phyloP scores from a whole-genome alignment of 495 filamentous ascomycete species.

The Thozetella sp. region DNA sequence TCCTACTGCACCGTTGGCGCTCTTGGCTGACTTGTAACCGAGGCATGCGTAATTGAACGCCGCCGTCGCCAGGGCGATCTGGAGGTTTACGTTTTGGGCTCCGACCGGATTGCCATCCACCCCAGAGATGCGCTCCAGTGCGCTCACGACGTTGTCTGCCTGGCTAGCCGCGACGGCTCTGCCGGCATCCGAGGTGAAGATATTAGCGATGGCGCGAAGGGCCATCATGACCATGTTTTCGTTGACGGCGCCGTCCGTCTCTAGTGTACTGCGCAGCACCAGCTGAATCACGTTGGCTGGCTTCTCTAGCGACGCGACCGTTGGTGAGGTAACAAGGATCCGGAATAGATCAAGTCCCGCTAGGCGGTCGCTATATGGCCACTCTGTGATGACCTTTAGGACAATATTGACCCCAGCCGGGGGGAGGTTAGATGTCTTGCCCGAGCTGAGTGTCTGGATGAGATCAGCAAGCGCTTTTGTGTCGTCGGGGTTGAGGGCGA shows the following conservation, averaged over 20 bases:
- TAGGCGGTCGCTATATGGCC: constrained; percentile 78
- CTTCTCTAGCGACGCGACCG: constrained; percentile 51
- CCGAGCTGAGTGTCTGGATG: constrained; percentile 15
- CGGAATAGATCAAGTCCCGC: constrained; percentile 87
- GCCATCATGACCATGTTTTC: constrained; percentile 87
- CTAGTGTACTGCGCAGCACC: constrained; percentile 34
- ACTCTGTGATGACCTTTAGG: constrained; percentile 67
- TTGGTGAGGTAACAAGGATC: constrained; percentile 68
- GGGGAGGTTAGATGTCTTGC: constrained; percentile 15
- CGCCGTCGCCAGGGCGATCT: constrained; percentile 79
- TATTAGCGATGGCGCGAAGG: constrained; percentile 79
- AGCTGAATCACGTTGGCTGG: constrained; percentile 54
- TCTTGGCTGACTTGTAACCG: constrained; percentile 24
- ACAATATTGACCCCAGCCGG: constrained; percentile 40
- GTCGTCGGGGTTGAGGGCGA: constrained; percentile 73
- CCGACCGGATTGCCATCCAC: constrained; percentile 50
- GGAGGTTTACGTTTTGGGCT: constrained; percentile 75
- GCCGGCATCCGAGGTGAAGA: constrained; percentile 78
- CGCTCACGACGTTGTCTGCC: constrained; percentile 55
- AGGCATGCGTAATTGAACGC: constrained; percentile 85
- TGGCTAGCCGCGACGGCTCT: constrained; percentile 58
- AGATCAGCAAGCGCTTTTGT: constrained; percentile 34
- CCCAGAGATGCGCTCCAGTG: constrained; percentile 42
- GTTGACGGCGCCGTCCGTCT: constrained; percentile 37
- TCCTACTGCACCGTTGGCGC: constrained; percentile 10